Percentiles rank a stretch among this genome's conserved stretches.
Conservation (phyloP, 2,329 filamentous ascomycete genomes). For the Paraphoma sp. region DNA sequence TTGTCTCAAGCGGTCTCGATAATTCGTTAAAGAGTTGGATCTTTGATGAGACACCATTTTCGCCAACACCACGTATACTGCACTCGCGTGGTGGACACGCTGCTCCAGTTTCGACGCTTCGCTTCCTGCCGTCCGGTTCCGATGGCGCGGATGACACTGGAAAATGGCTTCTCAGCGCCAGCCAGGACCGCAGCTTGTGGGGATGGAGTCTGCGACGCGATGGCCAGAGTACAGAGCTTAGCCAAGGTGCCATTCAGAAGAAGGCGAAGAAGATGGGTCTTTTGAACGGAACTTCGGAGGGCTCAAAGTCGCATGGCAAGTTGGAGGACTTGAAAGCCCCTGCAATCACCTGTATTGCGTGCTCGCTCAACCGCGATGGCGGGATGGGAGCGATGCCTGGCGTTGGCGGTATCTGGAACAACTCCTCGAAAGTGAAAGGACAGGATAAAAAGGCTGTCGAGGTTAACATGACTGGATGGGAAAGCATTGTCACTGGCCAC, state of each 20-base stretch:
- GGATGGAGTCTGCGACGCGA: constrained; percentile 94
- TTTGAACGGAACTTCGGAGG: constrained; percentile 62
- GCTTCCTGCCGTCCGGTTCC: constrained; percentile 86
- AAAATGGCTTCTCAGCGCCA: constrained; percentile 93
- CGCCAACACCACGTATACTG: constrained; percentile 81
- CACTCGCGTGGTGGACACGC: constrained; percentile 90
- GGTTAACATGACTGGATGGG: constrained; percentile 88
- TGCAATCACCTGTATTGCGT: constrained; percentile 89
- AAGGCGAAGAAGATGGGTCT: constrained; percentile 90
- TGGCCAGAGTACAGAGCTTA: constrained; percentile 91
- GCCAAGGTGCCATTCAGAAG: constrained; percentile 85
- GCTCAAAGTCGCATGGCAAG: constrained; percentile 67
- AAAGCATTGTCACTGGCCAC: constrained; percentile 94
- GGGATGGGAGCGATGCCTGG: constrained; percentile 86
- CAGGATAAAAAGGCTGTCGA: constrained; percentile 73
- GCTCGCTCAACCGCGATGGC: constrained; percentile 90
- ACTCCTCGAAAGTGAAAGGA: constrained; percentile 67
- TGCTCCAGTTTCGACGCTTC: constrained; percentile 79
- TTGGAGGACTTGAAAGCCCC: constrained; percentile 83
- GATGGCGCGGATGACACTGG: constrained; percentile 87
- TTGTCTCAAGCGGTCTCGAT: constrained; percentile 89
- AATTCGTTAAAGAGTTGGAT: constrained; percentile 97
- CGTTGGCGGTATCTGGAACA: constrained; percentile 83
- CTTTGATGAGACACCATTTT: constrained; percentile 91
- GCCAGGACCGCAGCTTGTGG: constrained; percentile 90